Evolutionary conservation across 169 alveolate genomes (phyloP).

Genomic region (Plasmodium sp.): DNA sequence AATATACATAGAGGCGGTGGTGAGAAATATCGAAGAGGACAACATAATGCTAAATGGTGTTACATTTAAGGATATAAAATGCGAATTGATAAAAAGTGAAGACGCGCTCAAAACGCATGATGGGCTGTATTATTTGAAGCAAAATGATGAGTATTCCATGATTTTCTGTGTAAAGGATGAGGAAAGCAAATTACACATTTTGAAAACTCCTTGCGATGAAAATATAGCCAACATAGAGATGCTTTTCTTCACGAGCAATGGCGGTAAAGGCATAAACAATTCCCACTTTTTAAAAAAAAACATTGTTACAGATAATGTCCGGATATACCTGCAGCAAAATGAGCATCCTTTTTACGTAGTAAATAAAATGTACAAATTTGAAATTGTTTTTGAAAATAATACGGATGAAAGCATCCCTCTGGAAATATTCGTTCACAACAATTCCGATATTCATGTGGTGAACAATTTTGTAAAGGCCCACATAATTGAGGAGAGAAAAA

Average conservation of each 20-base stretch:
- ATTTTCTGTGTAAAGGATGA: conserved; percentile 60
- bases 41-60: conserved; percentile 41
- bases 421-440: conserved; percentile 59
- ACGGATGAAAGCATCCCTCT: conserved; percentile 22
- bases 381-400: conserved; percentile 69
- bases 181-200: conserved; percentile 49
- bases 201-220: conserved; percentile 15
- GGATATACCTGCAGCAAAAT: conserved; percentile 28
- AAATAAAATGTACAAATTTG: conserved; percentile 54
- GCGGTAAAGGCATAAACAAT: conserved; percentile 63
- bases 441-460: conserved; percentile 55
- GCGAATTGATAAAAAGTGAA: conserved; percentile 39
- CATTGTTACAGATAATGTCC: conserved; percentile 31
- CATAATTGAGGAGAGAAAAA: conserved; percentile 38
- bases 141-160: conserved; percentile 68
- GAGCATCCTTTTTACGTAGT: conserved; percentile 23
- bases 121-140: conserved; percentile 52
- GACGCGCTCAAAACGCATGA: conserved; percentile 14
- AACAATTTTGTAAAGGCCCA: conserved; percentile 63
- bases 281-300: conserved; percentile 49
- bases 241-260: conserved; percentile 32
- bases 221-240: conserved; percentile 67
- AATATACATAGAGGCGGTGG: conserved; percentile 14
- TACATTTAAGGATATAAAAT: conserved; percentile 20
- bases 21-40: conserved; percentile 51